These are phyloP conservation scores for Fusarium zealandicum DNA, from an alignment of 2,329 filamentous ascomycete genomes.

Conservation along the genomic window DNA sequence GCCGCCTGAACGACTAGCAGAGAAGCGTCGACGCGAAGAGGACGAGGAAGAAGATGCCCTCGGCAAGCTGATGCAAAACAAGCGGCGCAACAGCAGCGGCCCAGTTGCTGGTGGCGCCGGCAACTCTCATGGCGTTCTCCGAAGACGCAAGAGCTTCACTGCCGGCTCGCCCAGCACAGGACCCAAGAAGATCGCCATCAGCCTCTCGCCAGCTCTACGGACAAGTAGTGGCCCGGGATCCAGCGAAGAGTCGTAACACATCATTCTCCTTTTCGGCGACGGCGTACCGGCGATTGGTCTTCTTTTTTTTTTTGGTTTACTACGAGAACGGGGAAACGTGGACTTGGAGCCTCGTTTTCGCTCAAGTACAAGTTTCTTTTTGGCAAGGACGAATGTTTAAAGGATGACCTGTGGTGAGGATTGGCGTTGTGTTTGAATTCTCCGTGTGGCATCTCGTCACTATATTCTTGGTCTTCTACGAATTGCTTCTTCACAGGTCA, in stretches of 20 bases:
- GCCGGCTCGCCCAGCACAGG: constrained; percentile 50
- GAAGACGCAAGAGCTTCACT: constrained; percentile 52
- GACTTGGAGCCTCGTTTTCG: constrained; percentile 24
- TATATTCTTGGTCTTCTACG: constrained; percentile 24
- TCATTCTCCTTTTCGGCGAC: constrained; percentile 36
- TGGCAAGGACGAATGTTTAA: constrained; percentile 30
- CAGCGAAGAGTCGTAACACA: constrained; percentile 50
- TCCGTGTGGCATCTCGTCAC: constrained; percentile 24
- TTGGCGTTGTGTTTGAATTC: constrained; percentile 38
- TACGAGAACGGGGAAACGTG: constrained; percentile 20
- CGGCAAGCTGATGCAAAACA: constrained; percentile 76
- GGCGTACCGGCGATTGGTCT: constrained; percentile 37
- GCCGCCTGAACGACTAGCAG: constrained; percentile 79
- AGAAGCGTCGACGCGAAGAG: constrained; percentile 90
- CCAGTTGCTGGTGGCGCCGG: constrained; percentile 51
- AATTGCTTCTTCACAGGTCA: constrained; percentile 2
- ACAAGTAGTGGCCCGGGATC: constrained; percentile 49
- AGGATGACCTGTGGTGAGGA: constrained; percentile 30
- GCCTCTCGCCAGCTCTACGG: constrained; percentile 57
- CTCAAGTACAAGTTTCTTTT: constrained; percentile 32
- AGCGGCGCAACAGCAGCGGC: constrained; percentile 67
- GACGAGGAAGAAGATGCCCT: constrained; percentile 90
- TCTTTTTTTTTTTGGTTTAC: constrained; percentile 34
- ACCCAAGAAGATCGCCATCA: constrained; percentile 66
- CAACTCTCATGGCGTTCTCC: constrained; percentile 43